A percentile compares a stretch with the other conserved stretches of the same genome.
phyloP scores from a whole-genome alignment of 352 stramenopile species.

The Globisporangium lucens region DNA sequence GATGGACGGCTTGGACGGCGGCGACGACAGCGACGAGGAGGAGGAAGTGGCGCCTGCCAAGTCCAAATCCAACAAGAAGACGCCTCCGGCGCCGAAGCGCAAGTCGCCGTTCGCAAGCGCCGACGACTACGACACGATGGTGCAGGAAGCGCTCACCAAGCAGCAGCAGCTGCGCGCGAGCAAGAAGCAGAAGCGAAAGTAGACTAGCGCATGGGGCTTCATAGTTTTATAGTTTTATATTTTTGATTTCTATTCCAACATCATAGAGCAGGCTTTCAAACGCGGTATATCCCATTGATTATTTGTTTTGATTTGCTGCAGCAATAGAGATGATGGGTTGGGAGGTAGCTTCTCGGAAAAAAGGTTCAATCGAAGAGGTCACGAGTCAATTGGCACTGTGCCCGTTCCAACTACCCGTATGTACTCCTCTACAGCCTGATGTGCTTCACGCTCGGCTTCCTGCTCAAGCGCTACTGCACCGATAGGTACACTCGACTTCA shows the following conservation, averaged over 20 bases:
- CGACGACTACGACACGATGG: slow-evolving; percentile 74
- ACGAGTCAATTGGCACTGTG: too few relatives aligned
- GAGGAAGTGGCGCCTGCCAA: slow-evolving; percentile 30
- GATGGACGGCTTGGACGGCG: slow-evolving; percentile 39
- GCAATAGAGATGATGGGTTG: background rate
- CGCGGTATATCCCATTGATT: background rate
- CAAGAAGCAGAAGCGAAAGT: slow-evolving; percentile 41
- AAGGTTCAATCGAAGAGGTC: too few relatives aligned
- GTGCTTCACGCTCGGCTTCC: too few relatives aligned
- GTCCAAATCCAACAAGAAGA: slow-evolving; percentile 54
- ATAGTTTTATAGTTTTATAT: background rate
- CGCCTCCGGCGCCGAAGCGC: slow-evolving; percentile 43
- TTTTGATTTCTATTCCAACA: background rate
- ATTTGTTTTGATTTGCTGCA: background rate
- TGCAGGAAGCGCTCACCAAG: slow-evolving; percentile 60
- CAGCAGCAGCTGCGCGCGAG: slow-evolving; percentile 34
- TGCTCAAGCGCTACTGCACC: too few relatives aligned
- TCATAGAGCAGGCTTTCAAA: background rate
- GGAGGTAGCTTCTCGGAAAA: too few relatives aligned
- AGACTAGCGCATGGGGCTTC: background rate
- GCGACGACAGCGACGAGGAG: slow-evolving; percentile 40
- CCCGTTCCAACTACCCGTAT: too few relatives aligned
- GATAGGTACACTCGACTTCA: too few relatives aligned
- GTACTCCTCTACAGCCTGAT: too few relatives aligned
- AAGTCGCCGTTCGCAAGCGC: slow-evolving; percentile 73